Conservation (phyloP, 2,329 filamentous ascomycete genomes). For the Calonectria montana region DNA sequence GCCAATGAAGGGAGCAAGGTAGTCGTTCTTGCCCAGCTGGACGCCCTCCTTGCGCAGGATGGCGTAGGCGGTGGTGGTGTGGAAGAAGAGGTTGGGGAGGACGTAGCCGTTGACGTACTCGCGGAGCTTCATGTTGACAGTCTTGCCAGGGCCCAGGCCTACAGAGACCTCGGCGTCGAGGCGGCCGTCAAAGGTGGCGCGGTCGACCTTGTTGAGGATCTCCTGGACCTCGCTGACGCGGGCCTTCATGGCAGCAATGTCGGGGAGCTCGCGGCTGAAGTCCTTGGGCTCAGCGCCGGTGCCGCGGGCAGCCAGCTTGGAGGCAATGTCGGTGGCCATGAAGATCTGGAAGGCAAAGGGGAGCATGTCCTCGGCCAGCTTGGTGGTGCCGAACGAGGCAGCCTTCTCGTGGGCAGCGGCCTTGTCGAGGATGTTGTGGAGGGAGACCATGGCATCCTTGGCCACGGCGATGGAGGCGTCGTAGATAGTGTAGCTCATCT, state of each 20-base stretch:
- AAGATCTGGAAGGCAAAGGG: conserved; percentile 55
- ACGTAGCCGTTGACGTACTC: conserved; percentile 61
- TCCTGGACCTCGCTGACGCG: conserved; percentile 47
- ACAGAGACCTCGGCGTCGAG: conserved; percentile 43
- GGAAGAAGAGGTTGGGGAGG: conserved; percentile 74
- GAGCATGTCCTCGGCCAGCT: conserved; percentile 55
- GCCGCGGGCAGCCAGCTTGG: conserved; percentile 49
- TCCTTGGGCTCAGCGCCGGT: conserved; percentile 44
- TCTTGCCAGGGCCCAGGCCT: conserved; percentile 45
- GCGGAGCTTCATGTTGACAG: conserved; percentile 37
- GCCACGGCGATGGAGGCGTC: conserved; percentile 50
- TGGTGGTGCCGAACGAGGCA: conserved; percentile 45
- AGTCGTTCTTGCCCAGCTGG: conserved; percentile 71
- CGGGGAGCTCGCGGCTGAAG: conserved; percentile 44
- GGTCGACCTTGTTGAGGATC: conserved; percentile 48
- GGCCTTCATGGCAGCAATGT: conserved; percentile 48
- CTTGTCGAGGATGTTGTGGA: conserved; percentile 51
- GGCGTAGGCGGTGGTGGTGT: conserved; percentile 67
- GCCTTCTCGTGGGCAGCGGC: conserved; percentile 45
- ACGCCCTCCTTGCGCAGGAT: conserved; percentile 72
- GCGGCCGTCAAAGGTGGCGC: conserved; percentile 48
- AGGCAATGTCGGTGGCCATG: conserved; percentile 43
- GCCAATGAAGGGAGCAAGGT: conserved; percentile 50
- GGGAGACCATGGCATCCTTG: conserved; percentile 45
- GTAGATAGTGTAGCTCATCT: conserved; percentile 56